Percentiles rank a stretch among this genome's conserved stretches.
phyloP scores from a whole-genome alignment of 176 grass and related monocot species.

The Leersia perrieri region DNA sequence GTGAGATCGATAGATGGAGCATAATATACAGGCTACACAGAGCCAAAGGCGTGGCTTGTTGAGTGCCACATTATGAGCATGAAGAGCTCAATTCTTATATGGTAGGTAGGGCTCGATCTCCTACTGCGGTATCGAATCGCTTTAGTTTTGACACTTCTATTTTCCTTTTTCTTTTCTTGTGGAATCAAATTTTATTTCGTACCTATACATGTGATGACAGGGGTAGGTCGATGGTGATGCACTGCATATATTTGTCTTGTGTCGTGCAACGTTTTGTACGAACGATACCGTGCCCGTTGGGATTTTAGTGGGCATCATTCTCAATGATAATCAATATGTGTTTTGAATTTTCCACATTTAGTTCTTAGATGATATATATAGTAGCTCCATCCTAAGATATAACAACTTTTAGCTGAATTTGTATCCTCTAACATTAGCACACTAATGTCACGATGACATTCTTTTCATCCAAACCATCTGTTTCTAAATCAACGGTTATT shows the following conservation, averaged over 20 bases:
- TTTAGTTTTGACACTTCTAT: slow-evolving; percentile 31
- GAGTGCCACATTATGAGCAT: slow-evolving; percentile 26
- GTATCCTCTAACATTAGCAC: too few relatives aligned
- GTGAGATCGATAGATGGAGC: not conserved
- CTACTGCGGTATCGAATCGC: not conserved
- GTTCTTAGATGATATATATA: too few relatives aligned
- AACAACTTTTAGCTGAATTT: too few relatives aligned
- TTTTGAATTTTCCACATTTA: not conserved
- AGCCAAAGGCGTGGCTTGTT: slow-evolving; percentile 15
- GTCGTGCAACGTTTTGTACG: slow-evolving; percentile 16
- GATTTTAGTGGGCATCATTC: not conserved
- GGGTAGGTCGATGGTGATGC: not conserved
- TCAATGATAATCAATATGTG: not conserved
- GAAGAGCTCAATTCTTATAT: slow-evolving; percentile 2
- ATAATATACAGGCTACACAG: not conserved
- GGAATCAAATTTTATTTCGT: slow-evolving; percentile 20
- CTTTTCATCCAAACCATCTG: too few relatives aligned
- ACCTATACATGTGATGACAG: slow-evolving; percentile 15
- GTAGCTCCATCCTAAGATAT: too few relatives aligned
- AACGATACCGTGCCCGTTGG: not conserved
- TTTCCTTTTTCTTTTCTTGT: not conserved
- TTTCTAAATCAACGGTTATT: too few relatives aligned
- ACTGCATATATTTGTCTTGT: not conserved
- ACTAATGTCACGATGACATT: too few relatives aligned
- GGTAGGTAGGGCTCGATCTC: slow-evolving; percentile 15